Conservation (phyloP, 768 basidiomycete species). For the Pleurotus sapidus region DNA sequence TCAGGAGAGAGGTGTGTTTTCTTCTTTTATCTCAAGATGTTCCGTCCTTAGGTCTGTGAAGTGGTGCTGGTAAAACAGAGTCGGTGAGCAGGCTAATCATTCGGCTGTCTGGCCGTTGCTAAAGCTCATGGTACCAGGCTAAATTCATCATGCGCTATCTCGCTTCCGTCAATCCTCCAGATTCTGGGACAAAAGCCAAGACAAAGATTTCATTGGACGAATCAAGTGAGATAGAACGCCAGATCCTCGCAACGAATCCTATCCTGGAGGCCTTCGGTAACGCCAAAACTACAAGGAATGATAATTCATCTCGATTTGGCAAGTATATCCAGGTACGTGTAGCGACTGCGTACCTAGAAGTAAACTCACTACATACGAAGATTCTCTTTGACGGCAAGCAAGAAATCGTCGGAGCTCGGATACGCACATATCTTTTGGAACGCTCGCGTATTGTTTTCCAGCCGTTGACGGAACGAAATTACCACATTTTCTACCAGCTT, state of each 20-base stretch:
- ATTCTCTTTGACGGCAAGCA: slow-evolving; percentile 95
- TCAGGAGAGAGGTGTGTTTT: slow-evolving; percentile 86
- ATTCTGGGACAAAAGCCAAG: slow-evolving; percentile 55
- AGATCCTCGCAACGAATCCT: slow-evolving; percentile 98
- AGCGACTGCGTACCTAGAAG: neutral
- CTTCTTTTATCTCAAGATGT: slow-evolving; percentile 10
- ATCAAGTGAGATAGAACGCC: slow-evolving; percentile 92
- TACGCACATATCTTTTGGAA: slow-evolving; percentile 96
- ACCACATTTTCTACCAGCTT: slow-evolving; percentile 99
- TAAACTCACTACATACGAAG: slow-evolving; percentile 37
- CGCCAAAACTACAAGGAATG: slow-evolving; percentile 98
- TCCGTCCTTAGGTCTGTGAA: slow-evolving; percentile 28
- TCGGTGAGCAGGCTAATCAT: slow-evolving; percentile 52
- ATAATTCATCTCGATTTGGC: slow-evolving; percentile 98
- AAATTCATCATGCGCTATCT: slow-evolving; percentile 99
- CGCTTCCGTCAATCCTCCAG: slow-evolving; percentile 91
- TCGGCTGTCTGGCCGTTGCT: neutral
- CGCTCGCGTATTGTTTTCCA: slow-evolving; percentile 98
- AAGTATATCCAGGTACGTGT: slow-evolving; percentile 94
- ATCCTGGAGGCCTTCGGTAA: slow-evolving; percentile 99
- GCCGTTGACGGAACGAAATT: slow-evolving; percentile 95
- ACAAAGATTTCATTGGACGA: slow-evolving; percentile 78
- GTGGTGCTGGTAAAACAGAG: slow-evolving; percentile 99
- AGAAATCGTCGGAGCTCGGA: slow-evolving; percentile 98
- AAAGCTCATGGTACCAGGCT: slow-evolving; percentile 45